phyloP scores from a whole-genome alignment of 1,139 yeast species.

The Arxiozyma bovina region DNA sequence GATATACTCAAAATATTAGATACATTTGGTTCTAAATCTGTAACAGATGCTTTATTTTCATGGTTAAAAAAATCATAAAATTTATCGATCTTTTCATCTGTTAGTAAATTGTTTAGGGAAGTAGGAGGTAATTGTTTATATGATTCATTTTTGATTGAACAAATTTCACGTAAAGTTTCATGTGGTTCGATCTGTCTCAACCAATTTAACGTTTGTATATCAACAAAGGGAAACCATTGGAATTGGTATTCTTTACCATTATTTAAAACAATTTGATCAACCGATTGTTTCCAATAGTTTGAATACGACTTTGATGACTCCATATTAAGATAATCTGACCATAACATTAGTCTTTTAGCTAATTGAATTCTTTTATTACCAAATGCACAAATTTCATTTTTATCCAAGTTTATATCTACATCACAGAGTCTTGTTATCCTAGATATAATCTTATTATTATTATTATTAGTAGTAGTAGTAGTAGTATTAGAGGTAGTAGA shows the following conservation, averaged over 20 bases:
- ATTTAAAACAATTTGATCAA: background rate
- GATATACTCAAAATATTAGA: slow-evolving; percentile 20
- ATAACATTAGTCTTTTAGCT: slow-evolving; percentile 21
- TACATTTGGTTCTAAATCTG: background rate
- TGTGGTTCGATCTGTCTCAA: slow-evolving; percentile 17
- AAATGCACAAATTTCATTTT: slow-evolving; percentile 22
- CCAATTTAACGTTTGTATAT: slow-evolving; percentile 26
- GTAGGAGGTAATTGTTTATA: background rate
- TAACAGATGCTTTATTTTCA: background rate
- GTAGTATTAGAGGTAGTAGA: too few relatives aligned
- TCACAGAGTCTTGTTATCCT: slow-evolving; percentile 8
- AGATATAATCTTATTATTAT: background rate
- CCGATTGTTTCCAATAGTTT: background rate
- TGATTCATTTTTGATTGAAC: background rate
- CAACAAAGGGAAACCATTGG: slow-evolving; percentile 21
- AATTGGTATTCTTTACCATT: slow-evolving; percentile 2
- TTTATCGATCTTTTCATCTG: slow-evolving; percentile 13
- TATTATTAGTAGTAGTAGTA: background rate
- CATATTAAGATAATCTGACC: slow-evolving; percentile 13
- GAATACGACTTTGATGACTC: background rate
- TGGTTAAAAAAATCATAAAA: slow-evolving; percentile 12
- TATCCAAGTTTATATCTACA: slow-evolving; percentile 10
- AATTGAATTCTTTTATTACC: slow-evolving; percentile 22
- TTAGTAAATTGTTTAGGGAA: background rate
- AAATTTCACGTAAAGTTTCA: slow-evolving; percentile 19